A percentile compares a stretch with the other conserved stretches of the same genome.
These are phyloP conservation scores for Penicillium sp. DNA, from an alignment of 2,329 filamentous ascomycete genomes.

Conservation along the genomic window DNA sequence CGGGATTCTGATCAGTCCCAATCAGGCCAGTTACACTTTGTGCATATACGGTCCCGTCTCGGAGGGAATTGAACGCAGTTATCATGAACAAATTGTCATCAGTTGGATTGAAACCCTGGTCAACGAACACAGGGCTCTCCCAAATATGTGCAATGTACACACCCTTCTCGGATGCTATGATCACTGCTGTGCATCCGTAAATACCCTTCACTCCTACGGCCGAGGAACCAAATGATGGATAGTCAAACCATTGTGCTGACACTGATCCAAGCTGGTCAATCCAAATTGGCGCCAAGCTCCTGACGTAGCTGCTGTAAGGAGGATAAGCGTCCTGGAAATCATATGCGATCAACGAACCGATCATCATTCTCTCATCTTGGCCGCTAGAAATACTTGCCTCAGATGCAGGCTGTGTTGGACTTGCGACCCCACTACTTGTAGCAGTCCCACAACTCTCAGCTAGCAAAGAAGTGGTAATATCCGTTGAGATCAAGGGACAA, in stretches of 20 bases:
- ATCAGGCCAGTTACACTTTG: neutral
- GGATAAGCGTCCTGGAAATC: neutral
- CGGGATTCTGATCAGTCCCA: neutral
- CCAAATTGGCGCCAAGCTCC: neutral
- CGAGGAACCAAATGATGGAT: neutral
- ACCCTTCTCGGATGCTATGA: slow-evolving; percentile 3
- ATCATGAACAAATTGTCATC: neutral
- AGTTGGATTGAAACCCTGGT: neutral
- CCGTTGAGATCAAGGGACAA: neutral
- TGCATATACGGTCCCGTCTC: neutral
- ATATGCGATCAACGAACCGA: neutral
- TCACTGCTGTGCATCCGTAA: neutral
- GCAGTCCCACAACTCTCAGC: neutral
- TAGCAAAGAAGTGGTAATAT: neutral
- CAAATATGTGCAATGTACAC: slow-evolving; percentile 3
- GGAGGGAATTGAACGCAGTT: neutral
- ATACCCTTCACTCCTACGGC: neutral
- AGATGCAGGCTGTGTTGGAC: neutral
- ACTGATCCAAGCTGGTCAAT: neutral
- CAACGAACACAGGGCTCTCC: neutral
- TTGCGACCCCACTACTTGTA: neutral
- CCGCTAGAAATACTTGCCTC: neutral
- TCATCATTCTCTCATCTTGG: neutral
- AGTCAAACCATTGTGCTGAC: slow-evolving; percentile 4
- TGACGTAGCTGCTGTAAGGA: neutral